Base-by-base conservation (phyloP, 2,329 filamentous ascomycete genomes). In the Albophoma yamanashiensis region DNA sequence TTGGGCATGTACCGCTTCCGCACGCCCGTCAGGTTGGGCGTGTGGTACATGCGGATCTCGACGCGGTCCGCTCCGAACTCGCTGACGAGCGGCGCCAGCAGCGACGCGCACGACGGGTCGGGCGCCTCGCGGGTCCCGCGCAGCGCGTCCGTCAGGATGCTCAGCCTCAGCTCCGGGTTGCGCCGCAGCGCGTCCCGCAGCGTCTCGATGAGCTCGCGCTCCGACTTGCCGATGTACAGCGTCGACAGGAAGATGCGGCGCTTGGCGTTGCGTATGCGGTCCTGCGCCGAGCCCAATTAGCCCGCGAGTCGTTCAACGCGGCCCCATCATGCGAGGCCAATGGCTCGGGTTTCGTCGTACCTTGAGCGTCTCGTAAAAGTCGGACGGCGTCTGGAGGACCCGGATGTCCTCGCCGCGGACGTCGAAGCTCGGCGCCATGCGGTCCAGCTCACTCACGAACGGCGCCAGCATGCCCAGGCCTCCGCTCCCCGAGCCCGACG, bases 41-140 rank as follows among this genome's bases (percentile, higher is more conserved):
- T 99, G 74, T 99, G 94, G 70, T 95, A 99, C 92, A 99, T 95
- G 67, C 92, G 89, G 64, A 99, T 86, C 69, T 97, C 91, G 47
- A 99, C 92, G 43, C 93, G 83, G 1, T 90, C 86, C 5, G 86
- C 72, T 0, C 93, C 92, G 74, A 97, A 96, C 67, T 96, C 91
- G 8, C 81, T 76, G 14, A 96, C 82, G n/a, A 99, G 77, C 0
- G 92, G 88, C 7, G 88, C 89, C 43, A 99, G 82, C 15, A 99
- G 79, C 14, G 92, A 97, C 3, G 92, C 94, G 73, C 89, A 94
- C 65, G 92, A 96, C 55, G 92, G 81, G 17, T 90, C 75, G 0
- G 94, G 94, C 0, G 90, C 88, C 74, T 99, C 94, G 64, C 94
- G 85, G 6, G 94, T 99, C 14, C 94, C 94, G 60, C 94, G 86